Evolutionary conservation across 2,329 filamentous ascomycete genomes (phyloP).

Genomic region (Aspergillus ibericus): DNA sequence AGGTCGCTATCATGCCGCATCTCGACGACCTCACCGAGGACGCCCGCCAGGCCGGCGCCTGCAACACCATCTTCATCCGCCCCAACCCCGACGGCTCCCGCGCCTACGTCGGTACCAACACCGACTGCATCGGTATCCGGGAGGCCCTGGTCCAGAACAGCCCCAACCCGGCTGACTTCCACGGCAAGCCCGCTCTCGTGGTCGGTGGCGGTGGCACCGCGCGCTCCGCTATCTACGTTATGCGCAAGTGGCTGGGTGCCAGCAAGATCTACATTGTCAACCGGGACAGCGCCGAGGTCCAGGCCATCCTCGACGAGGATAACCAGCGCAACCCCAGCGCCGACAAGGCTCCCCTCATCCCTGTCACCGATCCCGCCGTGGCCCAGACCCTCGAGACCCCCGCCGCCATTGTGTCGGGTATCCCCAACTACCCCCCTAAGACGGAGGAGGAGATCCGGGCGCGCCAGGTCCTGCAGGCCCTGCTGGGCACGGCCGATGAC

Average conservation of each 20-base stretch:
- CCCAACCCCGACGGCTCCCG: constrained; percentile 35
- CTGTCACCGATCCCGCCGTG: constrained; percentile 62
- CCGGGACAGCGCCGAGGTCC: constrained; percentile 67
- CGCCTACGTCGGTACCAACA: constrained; percentile 72
- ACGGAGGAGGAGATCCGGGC: constrained; percentile 63
- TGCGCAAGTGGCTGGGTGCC: constrained; percentile 68
- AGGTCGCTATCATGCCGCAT: constrained; percentile 71
- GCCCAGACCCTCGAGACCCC: constrained; percentile 60
- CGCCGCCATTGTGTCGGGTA: constrained; percentile 69
- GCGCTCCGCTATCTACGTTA: constrained; percentile 73
- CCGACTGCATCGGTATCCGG: constrained; percentile 75
- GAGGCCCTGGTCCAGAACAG: constrained; percentile 66
- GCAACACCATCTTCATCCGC: constrained; percentile 74
- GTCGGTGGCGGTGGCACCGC: constrained; percentile 77
- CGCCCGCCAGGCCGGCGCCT: constrained; percentile 70
- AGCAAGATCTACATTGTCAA: constrained; percentile 75
- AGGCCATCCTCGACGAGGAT: constrained; percentile 63
- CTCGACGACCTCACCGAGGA: constrained; percentile 73
- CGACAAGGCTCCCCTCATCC: constrained; percentile 52
- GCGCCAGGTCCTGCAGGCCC: constrained; percentile 51
- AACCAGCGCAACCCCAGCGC: constrained; percentile 54
- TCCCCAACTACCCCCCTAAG: constrained; percentile 73
- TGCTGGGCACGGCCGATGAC: constrained; percentile 31
- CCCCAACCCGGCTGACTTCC: constrained; percentile 27
- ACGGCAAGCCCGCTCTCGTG: constrained; percentile 65